Percentiles rank a stretch among this genome's conserved stretches.
Evolutionary conservation across 768 basidiomycete species (phyloP).

Genomic region (Russula sp.): DNA sequence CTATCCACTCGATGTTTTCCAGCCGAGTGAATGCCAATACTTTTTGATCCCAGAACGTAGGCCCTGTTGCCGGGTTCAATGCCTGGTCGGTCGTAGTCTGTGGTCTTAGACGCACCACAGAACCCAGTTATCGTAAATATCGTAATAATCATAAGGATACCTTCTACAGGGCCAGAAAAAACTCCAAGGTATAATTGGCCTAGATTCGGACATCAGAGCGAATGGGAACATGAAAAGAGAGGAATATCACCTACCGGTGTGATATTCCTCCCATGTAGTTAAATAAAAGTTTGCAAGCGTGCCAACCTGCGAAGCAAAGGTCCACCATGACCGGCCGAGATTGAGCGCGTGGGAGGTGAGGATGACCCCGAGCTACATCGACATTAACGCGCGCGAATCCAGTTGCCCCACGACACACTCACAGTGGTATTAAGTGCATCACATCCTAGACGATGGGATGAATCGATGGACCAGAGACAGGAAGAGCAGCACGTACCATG

Average conservation of each 20-base stretch:
- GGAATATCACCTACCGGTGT: slow-evolving; percentile 51
- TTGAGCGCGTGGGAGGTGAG: slow-evolving; percentile 81
- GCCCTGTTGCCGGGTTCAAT: slow-evolving; percentile 38
- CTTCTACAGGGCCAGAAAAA: slow-evolving; percentile 95
- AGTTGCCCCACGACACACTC: neutral
- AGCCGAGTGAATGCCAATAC: slow-evolving; percentile 53
- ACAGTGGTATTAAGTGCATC: slow-evolving; percentile 96
- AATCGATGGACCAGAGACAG: neutral
- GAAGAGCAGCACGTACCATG: slow-evolving; percentile 54
- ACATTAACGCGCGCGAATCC: neutral
- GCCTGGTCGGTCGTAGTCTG: neutral
- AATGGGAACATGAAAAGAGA: neutral
- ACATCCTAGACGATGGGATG: slow-evolving; percentile 45
- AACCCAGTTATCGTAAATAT: slow-evolving; percentile 77
- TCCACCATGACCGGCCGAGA: slow-evolving; percentile 95
- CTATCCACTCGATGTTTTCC: slow-evolving; percentile 42
- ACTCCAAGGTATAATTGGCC: slow-evolving; percentile 86
- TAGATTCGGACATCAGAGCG: slow-evolving; percentile 24
- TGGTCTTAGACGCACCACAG: slow-evolving; percentile 42
- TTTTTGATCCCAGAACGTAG: slow-evolving; percentile 72
- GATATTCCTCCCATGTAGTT: slow-evolving; percentile 77
- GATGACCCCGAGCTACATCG: slow-evolving; percentile 71
- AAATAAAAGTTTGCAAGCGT: slow-evolving; percentile 66
- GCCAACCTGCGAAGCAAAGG: slow-evolving; percentile 73
- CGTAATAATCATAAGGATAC: slow-evolving; percentile 75